Evolutionary conservation across 2,329 filamentous ascomycete genomes (phyloP).

Genomic region (Botrytis porri): DNA sequence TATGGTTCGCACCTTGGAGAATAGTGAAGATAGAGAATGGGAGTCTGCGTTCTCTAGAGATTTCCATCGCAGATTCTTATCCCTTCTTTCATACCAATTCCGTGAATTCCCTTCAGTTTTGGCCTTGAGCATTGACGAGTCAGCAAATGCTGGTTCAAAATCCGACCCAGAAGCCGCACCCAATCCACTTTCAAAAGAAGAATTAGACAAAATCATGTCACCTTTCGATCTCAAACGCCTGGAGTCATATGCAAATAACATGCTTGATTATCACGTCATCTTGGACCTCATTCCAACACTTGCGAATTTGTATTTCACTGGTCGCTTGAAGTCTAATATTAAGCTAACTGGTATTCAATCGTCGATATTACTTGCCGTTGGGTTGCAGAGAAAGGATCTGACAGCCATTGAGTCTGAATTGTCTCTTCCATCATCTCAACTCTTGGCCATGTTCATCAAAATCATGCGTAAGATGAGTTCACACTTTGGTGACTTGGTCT

Average conservation of each 20-base stretch:
- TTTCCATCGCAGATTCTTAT: conserved; percentile 91
- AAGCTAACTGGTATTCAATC: conserved; percentile 80
- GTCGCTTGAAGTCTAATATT: conserved; percentile 64
- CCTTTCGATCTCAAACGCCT: conserved; percentile 94
- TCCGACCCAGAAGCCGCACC: conserved; percentile 56
- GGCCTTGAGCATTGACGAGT: conserved; percentile 84
- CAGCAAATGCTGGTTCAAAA: conserved; percentile 69
- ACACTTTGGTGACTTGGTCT: conserved; percentile 72
- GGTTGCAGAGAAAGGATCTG: conserved; percentile 85
- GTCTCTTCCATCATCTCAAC: conserved; percentile 68
- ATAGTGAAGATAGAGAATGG: conserved; percentile 72
- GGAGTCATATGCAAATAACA: conserved; percentile 93
- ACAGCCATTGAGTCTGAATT: conserved; percentile 78
- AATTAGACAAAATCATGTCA: conserved; percentile 75
- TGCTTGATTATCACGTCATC: conserved; percentile 97
- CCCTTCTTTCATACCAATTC: conserved; percentile 90
- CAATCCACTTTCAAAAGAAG: conserved; percentile 63
- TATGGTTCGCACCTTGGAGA: conserved; percentile 81
- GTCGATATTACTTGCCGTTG: conserved; percentile 83
- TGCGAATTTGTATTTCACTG: conserved; percentile 80
- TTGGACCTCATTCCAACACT: conserved; percentile 86
- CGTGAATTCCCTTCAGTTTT: conserved; percentile 73
- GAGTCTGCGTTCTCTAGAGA: conserved; percentile 87
- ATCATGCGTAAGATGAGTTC: conserved; percentile 82
- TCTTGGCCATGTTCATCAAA: conserved; percentile 97